Evolutionary conservation across 2,329 filamentous ascomycete genomes (phyloP), one percentile per base, ranked within the genome.

Genomic region (Periconia sp.): DNA sequence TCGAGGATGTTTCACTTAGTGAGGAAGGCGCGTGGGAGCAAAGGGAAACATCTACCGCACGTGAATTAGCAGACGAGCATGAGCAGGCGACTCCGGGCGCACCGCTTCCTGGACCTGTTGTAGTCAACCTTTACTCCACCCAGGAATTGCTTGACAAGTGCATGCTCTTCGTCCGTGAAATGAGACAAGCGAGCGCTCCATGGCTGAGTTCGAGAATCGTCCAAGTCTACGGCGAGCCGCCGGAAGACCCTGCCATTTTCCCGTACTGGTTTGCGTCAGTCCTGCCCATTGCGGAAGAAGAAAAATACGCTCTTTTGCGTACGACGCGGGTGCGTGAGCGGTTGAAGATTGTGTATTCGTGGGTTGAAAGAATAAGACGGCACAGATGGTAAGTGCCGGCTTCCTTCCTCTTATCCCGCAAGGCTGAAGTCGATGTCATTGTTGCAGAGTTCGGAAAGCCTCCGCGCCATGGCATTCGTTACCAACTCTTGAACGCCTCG

Each of bases 261-360:
- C 90, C 92, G 0, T 96, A 92, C 82, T 97, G 92, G 92, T 88
- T 96, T 61, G 92, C 89, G 10, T 90, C 85, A 65, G 86, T 94
- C 18, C 74, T 96, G 13, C 91, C 91, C 0, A 85, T 94, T 37
- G 82, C 83, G 14, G 89, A 94, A 23, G 77, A 85, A 27, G 88
- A 94, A 64, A 95, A 93, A 69, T 95, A 96, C 61, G 80, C 82
- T 13, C 76, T 97, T 18, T 75, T 97, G 14, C 80, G 80, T 13
- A 89, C 88, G 6, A 86, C 81, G 2, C 93, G 89, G 60, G 91
- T 96, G 5, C 81, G 92, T 55, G 86, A 92, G 65, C 80, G 92
- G 52, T 74, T 96, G 51, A 95, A 96, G 77, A 88, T 96, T 47
- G 91, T 90, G 56, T 90, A 88, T 47, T 77, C 77, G 41, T 96